Evolutionary conservation across 1,284 basidiomycete genomes (phyloP).

Genomic region (Ustilago hordei): DNA sequence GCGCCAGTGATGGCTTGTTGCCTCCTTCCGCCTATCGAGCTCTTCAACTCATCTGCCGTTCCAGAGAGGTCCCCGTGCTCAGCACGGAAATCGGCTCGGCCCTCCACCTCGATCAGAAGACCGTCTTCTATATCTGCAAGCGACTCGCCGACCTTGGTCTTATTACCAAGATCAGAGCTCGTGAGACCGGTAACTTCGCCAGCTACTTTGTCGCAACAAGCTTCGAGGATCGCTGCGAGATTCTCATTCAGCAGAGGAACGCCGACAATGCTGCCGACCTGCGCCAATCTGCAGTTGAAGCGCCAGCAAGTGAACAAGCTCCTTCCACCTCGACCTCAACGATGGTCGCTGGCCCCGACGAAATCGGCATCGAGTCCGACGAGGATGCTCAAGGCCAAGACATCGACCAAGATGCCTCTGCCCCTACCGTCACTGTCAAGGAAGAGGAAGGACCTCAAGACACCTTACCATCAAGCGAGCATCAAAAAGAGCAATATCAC

Average conservation of each 20-base stretch:
- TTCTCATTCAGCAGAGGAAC: slow-evolving; percentile 47
- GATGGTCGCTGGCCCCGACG: neutral
- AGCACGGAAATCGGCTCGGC: slow-evolving; percentile 81
- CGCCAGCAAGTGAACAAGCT: neutral
- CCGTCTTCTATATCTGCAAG: slow-evolving; percentile 76
- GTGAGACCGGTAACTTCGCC: slow-evolving; percentile 56
- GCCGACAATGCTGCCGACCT: slow-evolving; percentile 28
- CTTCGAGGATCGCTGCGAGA: slow-evolving; percentile 48
- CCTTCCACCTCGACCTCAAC: neutral
- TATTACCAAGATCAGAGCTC: slow-evolving; percentile 54
- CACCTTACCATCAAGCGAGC: neutral
- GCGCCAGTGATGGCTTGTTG: slow-evolving; percentile 80
- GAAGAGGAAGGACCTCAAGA: slow-evolving; percentile 18
- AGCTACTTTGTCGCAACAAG: slow-evolving; percentile 49
- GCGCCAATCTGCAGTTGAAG: slow-evolving; percentile 4
- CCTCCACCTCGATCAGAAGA: slow-evolving; percentile 88
- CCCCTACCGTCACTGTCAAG: slow-evolving; percentile 32
- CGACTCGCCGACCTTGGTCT: slow-evolving; percentile 47
- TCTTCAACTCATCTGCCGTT: slow-evolving; percentile 84
- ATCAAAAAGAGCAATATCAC: neutral
- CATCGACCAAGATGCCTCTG: slow-evolving; percentile 12
- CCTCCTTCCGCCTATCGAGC: slow-evolving; percentile 86
- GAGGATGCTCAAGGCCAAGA: slow-evolving; percentile 16
- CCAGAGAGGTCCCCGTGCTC: slow-evolving; percentile 80
- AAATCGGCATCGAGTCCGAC: slow-evolving; percentile 14